phyloP scores from a whole-genome alignment of 176 grass and related monocot species.

The Leersia perrieri region DNA sequence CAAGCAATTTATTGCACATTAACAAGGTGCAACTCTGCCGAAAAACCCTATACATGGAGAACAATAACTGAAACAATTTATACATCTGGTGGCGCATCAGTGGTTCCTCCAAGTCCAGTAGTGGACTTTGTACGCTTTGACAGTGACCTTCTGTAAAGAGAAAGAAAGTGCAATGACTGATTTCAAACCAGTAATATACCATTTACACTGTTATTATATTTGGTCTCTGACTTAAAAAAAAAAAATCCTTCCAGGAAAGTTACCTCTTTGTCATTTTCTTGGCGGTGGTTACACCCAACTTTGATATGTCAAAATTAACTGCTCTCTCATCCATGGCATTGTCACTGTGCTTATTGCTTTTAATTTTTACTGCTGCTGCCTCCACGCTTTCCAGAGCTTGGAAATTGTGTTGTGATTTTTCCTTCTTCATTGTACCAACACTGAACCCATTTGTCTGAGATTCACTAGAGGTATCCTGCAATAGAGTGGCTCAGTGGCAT shows the following conservation, averaged over 20 bases:
- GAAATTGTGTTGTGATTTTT: not conserved
- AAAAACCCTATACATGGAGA: not conserved
- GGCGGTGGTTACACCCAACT: constrained; percentile 9
- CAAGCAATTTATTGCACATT: constrained; percentile 10
- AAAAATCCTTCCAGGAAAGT: not conserved
- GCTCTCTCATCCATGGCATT: not conserved
- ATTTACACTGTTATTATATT: not conserved
- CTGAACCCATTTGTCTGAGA: constrained; percentile 11
- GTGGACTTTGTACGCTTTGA: not conserved
- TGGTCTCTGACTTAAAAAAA: not conserved
- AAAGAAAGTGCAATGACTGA: not conserved
- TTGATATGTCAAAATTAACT: not conserved
- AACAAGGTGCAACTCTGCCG: not conserved
- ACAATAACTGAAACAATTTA: not conserved
- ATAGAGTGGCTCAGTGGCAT: not conserved
- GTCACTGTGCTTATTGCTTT: not conserved
- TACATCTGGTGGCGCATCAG: constrained; percentile 12
- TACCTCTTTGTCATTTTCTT: constrained; percentile 25
- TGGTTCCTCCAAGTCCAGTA: not conserved
- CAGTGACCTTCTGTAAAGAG: not conserved
- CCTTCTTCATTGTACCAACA: not conserved
- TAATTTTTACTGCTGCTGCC: not conserved
- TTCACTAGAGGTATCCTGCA: constrained; percentile 8
- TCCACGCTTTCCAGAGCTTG: not conserved
- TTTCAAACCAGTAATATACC: constrained; percentile 6